Evolutionary conservation across 225 moss, liverwort and hornwort genomes (phyloP).

Genomic region (Asterella californica): DNA sequence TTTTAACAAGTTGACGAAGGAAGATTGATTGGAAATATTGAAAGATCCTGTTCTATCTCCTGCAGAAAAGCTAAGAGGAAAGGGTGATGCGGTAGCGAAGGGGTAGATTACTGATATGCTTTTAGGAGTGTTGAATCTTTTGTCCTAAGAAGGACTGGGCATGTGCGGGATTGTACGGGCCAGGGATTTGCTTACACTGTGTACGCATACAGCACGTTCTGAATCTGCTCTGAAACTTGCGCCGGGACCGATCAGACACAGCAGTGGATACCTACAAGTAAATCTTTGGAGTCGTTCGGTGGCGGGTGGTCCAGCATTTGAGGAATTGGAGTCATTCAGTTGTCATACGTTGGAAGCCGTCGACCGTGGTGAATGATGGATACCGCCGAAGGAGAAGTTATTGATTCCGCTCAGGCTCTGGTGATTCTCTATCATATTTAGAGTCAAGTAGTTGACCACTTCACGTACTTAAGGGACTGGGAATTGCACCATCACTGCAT

Average conservation of each 20-base stretch:
- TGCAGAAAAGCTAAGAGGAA: background rate
- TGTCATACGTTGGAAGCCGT: background rate
- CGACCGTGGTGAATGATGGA: slow-evolving; percentile 5
- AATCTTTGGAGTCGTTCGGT: no score
- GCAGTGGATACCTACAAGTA: no score
- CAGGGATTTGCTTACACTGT: background rate
- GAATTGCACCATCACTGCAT: background rate
- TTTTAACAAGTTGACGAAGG: no score
- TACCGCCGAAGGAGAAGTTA: slow-evolving; percentile 2
- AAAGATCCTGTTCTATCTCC: background rate
- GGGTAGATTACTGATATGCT: no score
- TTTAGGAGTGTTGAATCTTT: no score
- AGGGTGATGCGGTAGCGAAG: no score
- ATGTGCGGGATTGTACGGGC: background rate
- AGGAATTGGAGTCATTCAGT: background rate
- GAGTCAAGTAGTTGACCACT: background rate
- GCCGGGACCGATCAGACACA: background rate
- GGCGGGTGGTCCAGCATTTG: background rate
- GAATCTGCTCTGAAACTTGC: no score
- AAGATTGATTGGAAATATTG: background rate
- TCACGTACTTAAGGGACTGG: background rate
- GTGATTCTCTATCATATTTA: background rate
- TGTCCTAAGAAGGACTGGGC: no score
- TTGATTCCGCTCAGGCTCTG: slow-evolving; percentile 5
- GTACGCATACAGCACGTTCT: no score